Conservation (phyloP, 768 basidiomycete genomes). For the Boletus speciosus region DNA sequence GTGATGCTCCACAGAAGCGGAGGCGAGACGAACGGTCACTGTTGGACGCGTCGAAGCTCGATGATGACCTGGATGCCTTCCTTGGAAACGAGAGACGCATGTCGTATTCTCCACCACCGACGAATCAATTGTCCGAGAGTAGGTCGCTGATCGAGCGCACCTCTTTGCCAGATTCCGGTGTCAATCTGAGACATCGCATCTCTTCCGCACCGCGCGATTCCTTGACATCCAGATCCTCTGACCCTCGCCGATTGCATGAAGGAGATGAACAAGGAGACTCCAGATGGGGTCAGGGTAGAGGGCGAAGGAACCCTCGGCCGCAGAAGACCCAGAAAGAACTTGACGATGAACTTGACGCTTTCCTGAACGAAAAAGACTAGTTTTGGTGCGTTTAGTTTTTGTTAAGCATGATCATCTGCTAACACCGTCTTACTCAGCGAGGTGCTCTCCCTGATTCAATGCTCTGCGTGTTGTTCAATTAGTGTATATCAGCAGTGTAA, state of each 20-base stretch:
- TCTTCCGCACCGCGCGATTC: constrained; percentile 34
- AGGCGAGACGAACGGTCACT: constrained; percentile 33
- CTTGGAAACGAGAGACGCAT: constrained; percentile 43
- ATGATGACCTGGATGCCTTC: constrained; percentile 69
- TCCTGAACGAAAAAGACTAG: constrained; percentile 53
- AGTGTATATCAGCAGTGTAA: constrained; percentile 2
- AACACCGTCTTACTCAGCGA: neutral
- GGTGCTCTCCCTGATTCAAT: neutral
- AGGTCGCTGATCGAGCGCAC: constrained; percentile 58
- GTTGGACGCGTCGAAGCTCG: constrained; percentile 45
- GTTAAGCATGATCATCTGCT: neutral
- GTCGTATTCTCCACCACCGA: constrained; percentile 46
- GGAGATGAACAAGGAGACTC: constrained; percentile 25
- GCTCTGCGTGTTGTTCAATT: neutral
- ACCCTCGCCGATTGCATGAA: constrained; percentile 18
- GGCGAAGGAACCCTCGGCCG: constrained; percentile 40
- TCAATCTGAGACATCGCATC: constrained; percentile 44
- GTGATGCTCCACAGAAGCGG: constrained; percentile 37
- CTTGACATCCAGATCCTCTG: constrained; percentile 16
- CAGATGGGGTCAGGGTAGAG: constrained; percentile 30
- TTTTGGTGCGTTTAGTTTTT: constrained; percentile 5
- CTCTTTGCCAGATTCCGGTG: constrained; percentile 41
- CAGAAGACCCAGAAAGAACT: constrained; percentile 71
- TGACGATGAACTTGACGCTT: constrained; percentile 80
- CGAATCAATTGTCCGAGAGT: constrained; percentile 56